Percentiles rank a stretch among this genome's conserved stretches.
Conservation (phyloP, 2,329 filamentous ascomycete genomes). For the Fusarium domesticum region DNA sequence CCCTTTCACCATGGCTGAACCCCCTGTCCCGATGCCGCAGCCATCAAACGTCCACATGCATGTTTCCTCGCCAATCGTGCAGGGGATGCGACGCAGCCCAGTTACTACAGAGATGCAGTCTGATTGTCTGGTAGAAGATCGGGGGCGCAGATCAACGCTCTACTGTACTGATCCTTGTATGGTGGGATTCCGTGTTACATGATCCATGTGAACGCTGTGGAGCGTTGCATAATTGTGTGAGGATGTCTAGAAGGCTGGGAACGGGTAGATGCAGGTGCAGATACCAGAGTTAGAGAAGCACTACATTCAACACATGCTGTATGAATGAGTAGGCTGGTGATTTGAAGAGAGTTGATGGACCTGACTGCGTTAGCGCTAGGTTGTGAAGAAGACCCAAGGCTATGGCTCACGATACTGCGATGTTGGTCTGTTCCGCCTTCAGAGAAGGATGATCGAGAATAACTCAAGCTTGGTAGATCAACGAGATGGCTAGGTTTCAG, state of each 20-base stretch:
- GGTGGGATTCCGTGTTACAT: background rate
- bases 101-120: background rate
- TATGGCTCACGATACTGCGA: no score
- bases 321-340: background rate
- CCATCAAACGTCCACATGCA: background rate
- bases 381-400: no score
- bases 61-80: background rate
- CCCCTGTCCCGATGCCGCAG: background rate
- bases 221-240: background rate
- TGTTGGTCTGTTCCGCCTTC: no score
- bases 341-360: background rate
- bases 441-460: no score
- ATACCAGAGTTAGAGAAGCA: background rate
- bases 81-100: background rate
- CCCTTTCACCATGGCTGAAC: background rate
- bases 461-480: no score
- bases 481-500: no score
- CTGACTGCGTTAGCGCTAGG: no score
- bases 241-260: background rate
- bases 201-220: background rate
- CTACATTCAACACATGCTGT: background rate
- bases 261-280: background rate
- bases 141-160: background rate
- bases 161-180: background rate
- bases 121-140: background rate